These are phyloP conservation scores for Colletotrichum limetticola DNA, from an alignment of 2,329 filamentous ascomycete genomes.

Conservation along the genomic window DNA sequence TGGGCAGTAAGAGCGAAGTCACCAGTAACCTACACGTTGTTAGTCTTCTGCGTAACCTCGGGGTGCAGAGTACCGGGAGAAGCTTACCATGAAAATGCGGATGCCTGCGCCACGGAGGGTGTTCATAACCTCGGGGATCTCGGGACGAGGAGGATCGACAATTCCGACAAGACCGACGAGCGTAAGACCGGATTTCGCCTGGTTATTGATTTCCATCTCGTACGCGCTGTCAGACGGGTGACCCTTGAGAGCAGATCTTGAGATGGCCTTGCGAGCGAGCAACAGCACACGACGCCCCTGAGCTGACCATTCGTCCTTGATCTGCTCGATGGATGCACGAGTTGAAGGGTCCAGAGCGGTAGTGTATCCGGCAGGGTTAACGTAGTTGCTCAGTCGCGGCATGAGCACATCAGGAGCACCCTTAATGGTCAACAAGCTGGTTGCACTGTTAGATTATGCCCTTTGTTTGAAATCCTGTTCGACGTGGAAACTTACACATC, in stretches of 20 bases:
- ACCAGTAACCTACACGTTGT: constrained; percentile 68
- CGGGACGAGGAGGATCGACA: constrained; percentile 80
- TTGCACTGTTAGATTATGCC: background rate
- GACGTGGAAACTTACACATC: constrained; percentile 42
- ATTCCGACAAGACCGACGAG: constrained; percentile 82
- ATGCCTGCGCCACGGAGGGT: constrained; percentile 77
- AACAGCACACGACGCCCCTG: constrained; percentile 76
- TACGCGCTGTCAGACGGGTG: constrained; percentile 46
- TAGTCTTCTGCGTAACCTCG: background rate
- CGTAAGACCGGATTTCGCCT: constrained; percentile 67
- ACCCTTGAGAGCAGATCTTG: constrained; percentile 39
- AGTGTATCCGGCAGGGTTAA: constrained; percentile 65
- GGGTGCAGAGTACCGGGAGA: background rate
- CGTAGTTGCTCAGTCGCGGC: constrained; percentile 67
- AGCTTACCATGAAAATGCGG: constrained; percentile 78
- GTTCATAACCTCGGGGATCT: constrained; percentile 75
- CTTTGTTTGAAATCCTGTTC: background rate
- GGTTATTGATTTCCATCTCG: constrained; percentile 67
- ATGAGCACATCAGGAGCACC: constrained; percentile 82
- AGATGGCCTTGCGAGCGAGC: constrained; percentile 69
- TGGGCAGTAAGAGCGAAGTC: constrained; percentile 81
- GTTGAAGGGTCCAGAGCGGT: constrained; percentile 59
- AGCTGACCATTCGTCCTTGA: constrained; percentile 76
- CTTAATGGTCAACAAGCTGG: constrained; percentile 77
- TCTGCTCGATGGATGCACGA: constrained; percentile 59